A percentile compares a stretch with the other conserved stretches of the same genome.
Evolutionary conservation across 257 asterid genomes (phyloP).

Genomic region (Knoxia roxburghii): DNA sequence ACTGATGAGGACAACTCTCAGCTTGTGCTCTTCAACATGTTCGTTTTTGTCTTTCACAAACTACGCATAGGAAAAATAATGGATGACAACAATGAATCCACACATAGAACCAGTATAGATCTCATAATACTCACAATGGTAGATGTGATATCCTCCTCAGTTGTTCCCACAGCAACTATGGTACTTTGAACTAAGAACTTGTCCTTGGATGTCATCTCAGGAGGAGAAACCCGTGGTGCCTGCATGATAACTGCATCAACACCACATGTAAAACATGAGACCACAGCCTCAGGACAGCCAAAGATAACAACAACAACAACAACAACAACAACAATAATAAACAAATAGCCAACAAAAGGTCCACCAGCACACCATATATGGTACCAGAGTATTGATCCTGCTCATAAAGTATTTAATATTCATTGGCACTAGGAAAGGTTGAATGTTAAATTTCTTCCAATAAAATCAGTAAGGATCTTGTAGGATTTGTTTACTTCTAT

Average conservation of each 20-base stretch:
- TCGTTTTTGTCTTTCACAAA: slow-evolving; percentile 34
- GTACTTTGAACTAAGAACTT: slow-evolving; percentile 43
- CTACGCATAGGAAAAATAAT: slow-evolving; percentile 19
- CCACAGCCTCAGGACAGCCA: not conserved
- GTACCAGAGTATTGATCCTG: too few relatives aligned
- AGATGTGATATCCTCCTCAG: slow-evolving; percentile 35
- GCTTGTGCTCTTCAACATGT: slow-evolving; percentile 43
- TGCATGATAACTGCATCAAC: slow-evolving; percentile 40
- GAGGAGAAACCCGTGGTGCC: slow-evolving; percentile 35
- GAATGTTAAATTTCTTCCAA: too few relatives aligned
- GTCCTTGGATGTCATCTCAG: slow-evolving; percentile 41
- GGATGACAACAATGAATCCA: not conserved
- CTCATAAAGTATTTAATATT: too few relatives aligned
- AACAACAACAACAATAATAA: not conserved
- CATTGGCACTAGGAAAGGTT: too few relatives aligned
- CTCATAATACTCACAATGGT: slow-evolving; percentile 22
- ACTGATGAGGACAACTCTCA: slow-evolving; percentile 35
- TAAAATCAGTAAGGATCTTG: not conserved
- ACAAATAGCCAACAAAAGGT: not conserved
- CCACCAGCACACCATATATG: not conserved
- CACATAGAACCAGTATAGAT: not conserved
- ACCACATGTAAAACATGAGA: slow-evolving; percentile 4
- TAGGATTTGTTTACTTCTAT: not conserved
- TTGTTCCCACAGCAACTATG: slow-evolving; percentile 33
- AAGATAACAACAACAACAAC: not conserved